These are phyloP conservation scores for Lactifluus pinguis DNA, from an alignment of 768 basidiomycete species.

Conservation along the genomic window DNA sequence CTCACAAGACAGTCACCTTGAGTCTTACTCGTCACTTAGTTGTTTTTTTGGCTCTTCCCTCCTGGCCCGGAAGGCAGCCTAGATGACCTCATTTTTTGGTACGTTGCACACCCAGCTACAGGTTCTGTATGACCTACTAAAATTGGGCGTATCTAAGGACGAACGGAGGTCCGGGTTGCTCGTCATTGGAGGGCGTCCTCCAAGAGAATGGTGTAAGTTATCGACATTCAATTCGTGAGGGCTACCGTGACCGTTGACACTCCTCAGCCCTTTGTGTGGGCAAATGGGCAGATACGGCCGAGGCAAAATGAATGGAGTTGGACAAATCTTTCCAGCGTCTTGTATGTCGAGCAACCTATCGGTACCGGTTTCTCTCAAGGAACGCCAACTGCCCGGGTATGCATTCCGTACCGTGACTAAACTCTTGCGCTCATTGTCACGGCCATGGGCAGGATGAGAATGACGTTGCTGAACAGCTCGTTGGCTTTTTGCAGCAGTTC, in stretches of 20 bases:
- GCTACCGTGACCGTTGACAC: neutral
- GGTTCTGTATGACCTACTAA: neutral
- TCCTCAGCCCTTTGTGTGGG: conserved; percentile 57
- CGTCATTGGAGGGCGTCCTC: conserved; percentile 58
- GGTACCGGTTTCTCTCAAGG: conserved; percentile 75
- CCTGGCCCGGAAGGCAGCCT: conserved; percentile 62
- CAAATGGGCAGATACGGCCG: conserved; percentile 51
- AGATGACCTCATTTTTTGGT: conserved; percentile 75
- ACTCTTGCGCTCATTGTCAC: too few relatives aligned
- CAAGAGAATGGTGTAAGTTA: conserved; percentile 64
- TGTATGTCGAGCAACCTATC: conserved; percentile 74
- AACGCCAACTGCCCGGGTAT: conserved; percentile 42
- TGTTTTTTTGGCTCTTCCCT: conserved; percentile 83
- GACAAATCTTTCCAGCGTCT: conserved; percentile 69
- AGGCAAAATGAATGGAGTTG: conserved; percentile 61
- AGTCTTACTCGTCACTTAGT: conserved; percentile 29
- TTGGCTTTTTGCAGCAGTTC: conserved; percentile 67
- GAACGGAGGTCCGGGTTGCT: conserved; percentile 76
- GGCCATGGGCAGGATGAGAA: conserved; percentile 32
- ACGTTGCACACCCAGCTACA: conserved; percentile 18
- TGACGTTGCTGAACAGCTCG: conserved; percentile 47
- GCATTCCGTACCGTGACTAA: neutral
- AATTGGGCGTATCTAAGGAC: conserved; percentile 37
- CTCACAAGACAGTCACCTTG: neutral
- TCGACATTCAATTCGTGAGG: conserved; percentile 8